Evolutionary conservation across 2,329 filamentous ascomycete species (phyloP).

Genomic region (Malbranchea zuffiana): DNA sequence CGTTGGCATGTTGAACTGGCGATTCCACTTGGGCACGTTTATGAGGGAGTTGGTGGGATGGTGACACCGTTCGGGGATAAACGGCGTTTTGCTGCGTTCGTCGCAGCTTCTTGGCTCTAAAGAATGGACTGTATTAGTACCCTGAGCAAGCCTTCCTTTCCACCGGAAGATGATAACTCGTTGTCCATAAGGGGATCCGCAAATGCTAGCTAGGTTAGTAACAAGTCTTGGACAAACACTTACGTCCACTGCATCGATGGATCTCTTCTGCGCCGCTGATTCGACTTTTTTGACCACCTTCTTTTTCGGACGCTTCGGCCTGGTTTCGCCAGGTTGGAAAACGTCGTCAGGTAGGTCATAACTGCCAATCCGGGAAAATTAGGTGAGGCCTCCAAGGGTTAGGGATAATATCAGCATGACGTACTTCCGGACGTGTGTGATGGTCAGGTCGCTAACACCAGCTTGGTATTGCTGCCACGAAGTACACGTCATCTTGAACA

Average conservation of each 20-base stretch:
- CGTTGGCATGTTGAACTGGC: too few relatives aligned
- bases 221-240: constrained; percentile 20
- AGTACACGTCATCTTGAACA: constrained; percentile 75
- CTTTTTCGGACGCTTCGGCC: constrained; percentile 50
- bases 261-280: constrained; percentile 28
- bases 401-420: constrained; percentile 22
- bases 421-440: constrained; percentile 80
- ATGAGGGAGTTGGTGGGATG: constrained; percentile 12
- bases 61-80: constrained; percentile 15
- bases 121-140: constrained; percentile 11
- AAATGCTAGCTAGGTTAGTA: constrained; percentile 8
- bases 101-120: constrained; percentile 11
- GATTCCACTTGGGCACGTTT: too few relatives aligned
- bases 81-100: constrained; percentile 14
- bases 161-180: too few relatives aligned
- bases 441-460: constrained; percentile 64
- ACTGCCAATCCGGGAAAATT: constrained; percentile 39
- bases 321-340: constrained; percentile 66
- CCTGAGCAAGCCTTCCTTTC: neutral
- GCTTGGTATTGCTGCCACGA: constrained; percentile 64
- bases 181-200: neutral
- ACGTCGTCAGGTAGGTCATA: constrained; percentile 82
- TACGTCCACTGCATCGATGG: constrained; percentile 34
- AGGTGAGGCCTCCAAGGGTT: constrained; percentile 7
- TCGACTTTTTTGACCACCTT: constrained; percentile 34